These are phyloP conservation scores for Incumbomyces lentus DNA, from an alignment of 2,329 filamentous ascomycete genomes.

Conservation along the genomic window DNA sequence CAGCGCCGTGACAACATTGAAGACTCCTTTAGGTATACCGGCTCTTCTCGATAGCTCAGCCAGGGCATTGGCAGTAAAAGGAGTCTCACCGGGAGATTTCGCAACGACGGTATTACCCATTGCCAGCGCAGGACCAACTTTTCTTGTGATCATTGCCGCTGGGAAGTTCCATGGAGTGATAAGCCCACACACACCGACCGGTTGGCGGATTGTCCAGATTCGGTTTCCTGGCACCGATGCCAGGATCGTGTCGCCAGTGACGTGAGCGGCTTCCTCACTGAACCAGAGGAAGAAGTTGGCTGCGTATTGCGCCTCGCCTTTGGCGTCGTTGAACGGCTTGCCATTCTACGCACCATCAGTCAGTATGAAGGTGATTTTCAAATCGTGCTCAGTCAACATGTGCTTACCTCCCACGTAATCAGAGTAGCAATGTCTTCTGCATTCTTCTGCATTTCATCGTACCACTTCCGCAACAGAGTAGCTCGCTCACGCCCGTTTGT, in stretches of 20 bases:
- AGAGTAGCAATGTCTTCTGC: slow-evolving; percentile 54
- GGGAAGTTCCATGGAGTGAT: slow-evolving; percentile 61
- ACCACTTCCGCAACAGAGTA: slow-evolving; percentile 56
- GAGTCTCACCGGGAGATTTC: slow-evolving; percentile 87
- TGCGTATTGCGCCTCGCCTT: slow-evolving; percentile 49
- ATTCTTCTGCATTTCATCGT: slow-evolving; percentile 56
- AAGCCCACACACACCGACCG: slow-evolving; percentile 56
- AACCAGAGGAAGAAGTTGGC: slow-evolving; percentile 55
- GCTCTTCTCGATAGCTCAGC: slow-evolving; percentile 78
- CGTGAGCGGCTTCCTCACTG: slow-evolving; percentile 49
- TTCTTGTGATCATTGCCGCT: slow-evolving; percentile 43
- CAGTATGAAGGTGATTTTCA: too few relatives aligned
- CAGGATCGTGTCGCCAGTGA: slow-evolving; percentile 52
- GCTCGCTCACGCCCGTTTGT: slow-evolving; percentile 51
- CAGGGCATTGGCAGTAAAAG: slow-evolving; percentile 77
- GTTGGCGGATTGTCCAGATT: slow-evolving; percentile 54
- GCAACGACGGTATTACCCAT: slow-evolving; percentile 92
- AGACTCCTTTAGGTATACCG: slow-evolving; percentile 78
- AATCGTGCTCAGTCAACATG: neutral
- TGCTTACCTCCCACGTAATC: slow-evolving; percentile 42
- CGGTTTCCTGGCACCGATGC: slow-evolving; percentile 49
- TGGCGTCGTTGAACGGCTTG: slow-evolving; percentile 52
- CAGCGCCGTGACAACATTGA: slow-evolving; percentile 76
- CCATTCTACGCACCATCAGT: slow-evolving; percentile 27
- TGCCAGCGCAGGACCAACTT: slow-evolving; percentile 55